Conservation (phyloP, 2,329 filamentous ascomycete species). For the Salinomyces thailandicus region DNA sequence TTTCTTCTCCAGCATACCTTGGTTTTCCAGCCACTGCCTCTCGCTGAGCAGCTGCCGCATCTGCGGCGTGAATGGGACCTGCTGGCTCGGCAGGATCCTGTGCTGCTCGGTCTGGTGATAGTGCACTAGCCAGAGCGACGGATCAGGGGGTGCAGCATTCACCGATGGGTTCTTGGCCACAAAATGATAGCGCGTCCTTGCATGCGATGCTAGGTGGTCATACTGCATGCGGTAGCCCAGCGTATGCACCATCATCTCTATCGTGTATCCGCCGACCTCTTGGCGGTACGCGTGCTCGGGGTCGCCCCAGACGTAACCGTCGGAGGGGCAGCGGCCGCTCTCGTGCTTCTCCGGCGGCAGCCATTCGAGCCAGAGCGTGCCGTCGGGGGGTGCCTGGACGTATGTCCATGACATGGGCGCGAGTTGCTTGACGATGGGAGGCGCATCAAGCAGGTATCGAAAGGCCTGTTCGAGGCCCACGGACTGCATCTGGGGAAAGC, state of each 20-base stretch:
- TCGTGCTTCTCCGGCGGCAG: conserved; percentile 64
- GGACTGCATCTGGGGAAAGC: conserved; percentile 63
- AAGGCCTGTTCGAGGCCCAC: conserved; percentile 68
- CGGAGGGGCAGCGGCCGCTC: conserved; percentile 68
- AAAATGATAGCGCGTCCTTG: conserved; percentile 77
- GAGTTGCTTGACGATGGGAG: conserved; percentile 72
- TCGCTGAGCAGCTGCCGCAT: conserved; percentile 52
- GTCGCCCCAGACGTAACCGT: conserved; percentile 86
- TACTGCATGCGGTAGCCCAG: conserved; percentile 59
- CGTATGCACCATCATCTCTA: conserved; percentile 82
- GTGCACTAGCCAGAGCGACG: conserved; percentile 81
- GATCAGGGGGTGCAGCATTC: conserved; percentile 61
- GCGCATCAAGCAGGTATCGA: conserved; percentile 72
- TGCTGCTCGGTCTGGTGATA: conserved; percentile 68
- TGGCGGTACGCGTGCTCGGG: conserved; percentile 67
- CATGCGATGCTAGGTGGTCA: conserved; percentile 65
- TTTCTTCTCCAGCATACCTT: conserved; percentile 75
- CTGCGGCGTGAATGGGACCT: conserved; percentile 52
- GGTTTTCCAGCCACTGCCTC: conserved; percentile 52
- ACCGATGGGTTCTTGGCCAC: conserved; percentile 61
- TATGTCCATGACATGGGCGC: conserved; percentile 91
- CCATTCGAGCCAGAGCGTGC: conserved; percentile 77
- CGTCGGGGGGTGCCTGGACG: conserved; percentile 70
- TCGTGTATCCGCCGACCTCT: conserved; percentile 59
- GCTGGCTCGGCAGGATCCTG: conserved; percentile 59